A percentile compares a stretch with the other conserved stretches of the same genome.
These are phyloP conservation scores for Blepharisma japonicum DNA, from an alignment of 73 alveolate species.

Conservation along the genomic window DNA sequence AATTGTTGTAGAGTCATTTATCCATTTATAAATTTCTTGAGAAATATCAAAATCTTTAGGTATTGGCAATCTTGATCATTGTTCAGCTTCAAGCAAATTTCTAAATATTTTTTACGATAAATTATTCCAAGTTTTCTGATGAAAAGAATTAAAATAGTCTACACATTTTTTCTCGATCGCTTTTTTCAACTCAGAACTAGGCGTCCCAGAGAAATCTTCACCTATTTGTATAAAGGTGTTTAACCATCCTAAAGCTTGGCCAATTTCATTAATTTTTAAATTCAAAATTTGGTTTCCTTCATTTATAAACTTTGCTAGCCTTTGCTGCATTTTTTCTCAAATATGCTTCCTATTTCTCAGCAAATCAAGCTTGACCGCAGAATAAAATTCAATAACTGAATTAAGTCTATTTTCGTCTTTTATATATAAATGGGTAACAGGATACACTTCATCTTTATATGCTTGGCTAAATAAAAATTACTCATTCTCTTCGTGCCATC, in stretches of 20 bases:
- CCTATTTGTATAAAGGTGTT: conserved; percentile 20
- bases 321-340: conserved; percentile 27
- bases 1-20: background rate
- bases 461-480: background rate
- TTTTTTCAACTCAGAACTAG: background rate
- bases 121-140: background rate
- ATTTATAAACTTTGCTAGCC: background rate
- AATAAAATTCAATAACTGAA: background rate
- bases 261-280: background rate
- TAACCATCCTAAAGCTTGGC: background rate
- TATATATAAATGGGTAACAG: background rate
- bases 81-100: background rate
- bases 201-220: conserved; percentile 18
- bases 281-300: background rate
- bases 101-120: background rate
- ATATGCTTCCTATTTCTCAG: conserved; percentile 9
- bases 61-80: conserved; percentile 13
- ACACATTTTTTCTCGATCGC: background rate
- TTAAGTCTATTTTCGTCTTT: background rate
- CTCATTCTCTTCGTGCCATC: conserved; percentile 30
- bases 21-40: background rate
- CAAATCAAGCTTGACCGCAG: background rate
- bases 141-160: background rate
- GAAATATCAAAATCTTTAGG: conserved; percentile 23
- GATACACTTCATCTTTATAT: background rate